These are phyloP conservation scores for Xanthoparmelia taractica DNA, from an alignment of 495 filamentous ascomycete species.

Conservation along the genomic window DNA sequence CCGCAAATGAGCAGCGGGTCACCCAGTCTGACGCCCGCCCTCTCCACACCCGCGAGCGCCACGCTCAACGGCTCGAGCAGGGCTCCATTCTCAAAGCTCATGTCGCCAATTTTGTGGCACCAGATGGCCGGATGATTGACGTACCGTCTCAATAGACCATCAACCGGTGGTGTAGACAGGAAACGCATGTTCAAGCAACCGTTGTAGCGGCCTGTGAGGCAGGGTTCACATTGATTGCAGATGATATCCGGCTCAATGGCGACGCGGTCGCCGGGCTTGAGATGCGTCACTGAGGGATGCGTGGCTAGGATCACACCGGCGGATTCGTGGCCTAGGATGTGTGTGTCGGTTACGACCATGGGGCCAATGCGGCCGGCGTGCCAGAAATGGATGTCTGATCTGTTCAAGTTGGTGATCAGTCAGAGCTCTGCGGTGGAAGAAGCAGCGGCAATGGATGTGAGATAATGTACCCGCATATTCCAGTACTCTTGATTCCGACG, in stretches of 20 bases:
- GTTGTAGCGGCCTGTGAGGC: conserved; percentile 74
- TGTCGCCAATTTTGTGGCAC: conserved; percentile 64
- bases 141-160: conserved; percentile 72
- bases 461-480: conserved; percentile 46
- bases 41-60: conserved; percentile 69
- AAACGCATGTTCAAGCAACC: conserved; percentile 77
- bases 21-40: conserved; percentile 60
- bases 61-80: conserved; percentile 79
- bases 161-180: conserved; percentile 69
- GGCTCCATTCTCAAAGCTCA: conserved; percentile 74
- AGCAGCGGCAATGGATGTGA: neutral
- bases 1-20: conserved; percentile 75
- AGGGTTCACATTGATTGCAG: conserved; percentile 65
- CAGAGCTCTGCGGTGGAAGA: neutral
- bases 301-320: conserved; percentile 35
- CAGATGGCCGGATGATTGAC: conserved; percentile 72
- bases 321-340: conserved; percentile 43
- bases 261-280: conserved; percentile 63
- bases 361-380: conserved; percentile 38
- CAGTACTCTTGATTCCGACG: conserved; percentile 42
- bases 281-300: conserved; percentile 45
- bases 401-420: conserved; percentile 35
- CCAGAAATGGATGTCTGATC: conserved; percentile 60
- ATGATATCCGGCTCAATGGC: conserved; percentile 74
- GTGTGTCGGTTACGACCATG: conserved; percentile 32